phyloP scores from a whole-genome alignment of 495 filamentous ascomycete species.

The Penicillium herquei region DNA sequence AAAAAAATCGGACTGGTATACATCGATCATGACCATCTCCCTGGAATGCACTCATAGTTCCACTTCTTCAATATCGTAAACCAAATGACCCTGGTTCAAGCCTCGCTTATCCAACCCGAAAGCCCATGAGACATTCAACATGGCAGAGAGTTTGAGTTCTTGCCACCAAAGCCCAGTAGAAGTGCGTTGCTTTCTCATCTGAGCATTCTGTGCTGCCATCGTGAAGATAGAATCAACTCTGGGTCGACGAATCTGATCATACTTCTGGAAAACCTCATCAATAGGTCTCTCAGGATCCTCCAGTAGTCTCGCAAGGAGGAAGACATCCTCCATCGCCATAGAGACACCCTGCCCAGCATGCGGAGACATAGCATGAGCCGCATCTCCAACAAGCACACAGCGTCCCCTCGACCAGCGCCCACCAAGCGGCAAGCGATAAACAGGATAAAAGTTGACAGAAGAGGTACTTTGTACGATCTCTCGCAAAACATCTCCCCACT shows the following conservation, averaged over 20 bases:
- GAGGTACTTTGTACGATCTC: constrained; percentile 36
- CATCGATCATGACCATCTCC: no score
- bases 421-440: constrained; percentile 45
- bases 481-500: constrained; percentile 44
- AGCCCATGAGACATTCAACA: constrained; percentile 11
- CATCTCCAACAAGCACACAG: constrained; percentile 37
- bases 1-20: no score
- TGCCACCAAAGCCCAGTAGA: constrained; percentile 28
- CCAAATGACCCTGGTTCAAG: constrained; percentile 28
- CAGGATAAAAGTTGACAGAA: constrained; percentile 48
- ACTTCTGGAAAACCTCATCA: constrained; percentile 19
- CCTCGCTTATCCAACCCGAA: constrained; percentile 22
- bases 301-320: constrained; percentile 36
- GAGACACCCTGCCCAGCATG: constrained; percentile 46
- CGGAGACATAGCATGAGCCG: constrained; percentile 47
- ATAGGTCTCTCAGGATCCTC: constrained; percentile 19
- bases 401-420: constrained; percentile 40
- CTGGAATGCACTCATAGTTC: constrained; percentile 2
- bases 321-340: constrained; percentile 47
- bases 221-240: constrained; percentile 25
- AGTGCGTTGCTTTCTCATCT: constrained; percentile 18
- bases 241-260: constrained; percentile 30
- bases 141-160: constrained; percentile 19
- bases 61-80: constrained; percentile 30
- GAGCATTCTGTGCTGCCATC: constrained; percentile 21